Evolutionary conservation across 176 grass and related monocot species (phyloP).

Genomic region (Aegilops umbellulata): DNA sequence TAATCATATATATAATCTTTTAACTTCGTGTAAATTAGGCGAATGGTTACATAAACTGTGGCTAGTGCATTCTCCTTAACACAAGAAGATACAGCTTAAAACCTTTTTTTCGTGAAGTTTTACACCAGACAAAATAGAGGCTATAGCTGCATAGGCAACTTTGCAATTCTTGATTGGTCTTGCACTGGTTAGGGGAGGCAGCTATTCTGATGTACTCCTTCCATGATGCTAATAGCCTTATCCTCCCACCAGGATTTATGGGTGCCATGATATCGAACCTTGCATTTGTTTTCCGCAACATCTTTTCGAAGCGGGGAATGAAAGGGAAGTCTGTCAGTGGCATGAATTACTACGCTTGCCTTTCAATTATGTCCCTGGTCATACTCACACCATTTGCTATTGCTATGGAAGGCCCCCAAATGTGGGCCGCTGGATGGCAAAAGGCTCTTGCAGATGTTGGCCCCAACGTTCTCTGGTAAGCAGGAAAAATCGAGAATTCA

Average conservation of each 20-base stretch:
- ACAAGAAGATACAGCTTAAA: neutral
- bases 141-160: neutral
- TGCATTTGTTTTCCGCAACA: conserved; percentile 95
- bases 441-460: conserved; percentile 71
- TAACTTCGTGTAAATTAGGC: neutral
- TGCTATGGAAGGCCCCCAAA: conserved; percentile 79
- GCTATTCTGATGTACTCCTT: conserved; percentile 1
- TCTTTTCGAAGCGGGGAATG: conserved; percentile 95
- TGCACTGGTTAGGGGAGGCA: neutral
- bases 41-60: neutral
- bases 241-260: conserved; percentile 73
- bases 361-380: conserved; percentile 80
- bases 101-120: neutral
- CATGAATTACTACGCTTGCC: conserved; percentile 97
- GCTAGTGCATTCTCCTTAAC: neutral
- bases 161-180: conserved; percentile 15
- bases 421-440: conserved; percentile 93
- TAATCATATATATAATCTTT: neutral
- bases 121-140: neutral
- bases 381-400: conserved; percentile 92
- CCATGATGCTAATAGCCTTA: conserved; percentile 30
- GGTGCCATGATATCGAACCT: conserved; percentile 99
- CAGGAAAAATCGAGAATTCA: conserved; percentile 1
- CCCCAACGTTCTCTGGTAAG: conserved; percentile 79
- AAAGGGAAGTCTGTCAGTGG: conserved; percentile 85